These are phyloP conservation scores for Pleurotus citrinopileatus DNA, from an alignment of 768 basidiomycete genomes.

Conservation along the genomic window DNA sequence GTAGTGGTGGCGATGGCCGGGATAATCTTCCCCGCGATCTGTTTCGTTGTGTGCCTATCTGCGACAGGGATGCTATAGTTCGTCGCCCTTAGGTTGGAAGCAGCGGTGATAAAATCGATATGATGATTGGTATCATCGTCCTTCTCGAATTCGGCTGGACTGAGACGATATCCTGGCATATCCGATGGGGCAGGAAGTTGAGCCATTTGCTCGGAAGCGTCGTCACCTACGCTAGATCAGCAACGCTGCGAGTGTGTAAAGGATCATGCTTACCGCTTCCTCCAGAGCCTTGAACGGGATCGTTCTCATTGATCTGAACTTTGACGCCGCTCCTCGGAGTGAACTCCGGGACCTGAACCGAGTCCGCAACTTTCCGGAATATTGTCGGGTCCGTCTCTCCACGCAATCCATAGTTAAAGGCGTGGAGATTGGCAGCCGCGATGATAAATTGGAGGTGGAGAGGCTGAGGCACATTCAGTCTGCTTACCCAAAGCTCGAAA, in stretches of 20 bases:
- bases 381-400: slow-evolving; percentile 77
- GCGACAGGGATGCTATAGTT: slow-evolving; percentile 90
- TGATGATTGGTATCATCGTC: slow-evolving; percentile 98
- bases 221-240: slow-evolving; percentile 38
- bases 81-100: slow-evolving; percentile 92
- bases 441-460: slow-evolving; percentile 87
- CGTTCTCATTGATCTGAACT: slow-evolving; percentile 91
- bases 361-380: slow-evolving; percentile 83
- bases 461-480: slow-evolving; percentile 45
- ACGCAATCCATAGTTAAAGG: slow-evolving; percentile 95
- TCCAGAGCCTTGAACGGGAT: slow-evolving; percentile 67
- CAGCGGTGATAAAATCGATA: slow-evolving; percentile 98
- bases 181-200: slow-evolving; percentile 87
- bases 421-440: slow-evolving; percentile 93
- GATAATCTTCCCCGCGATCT: slow-evolving; percentile 98
- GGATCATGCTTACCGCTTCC: slow-evolving; percentile 32
- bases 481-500: background rate
- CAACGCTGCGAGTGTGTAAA: background rate
- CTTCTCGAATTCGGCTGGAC: slow-evolving; percentile 97
- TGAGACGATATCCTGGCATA: slow-evolving; percentile 93
- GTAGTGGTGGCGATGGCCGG: slow-evolving; percentile 99
- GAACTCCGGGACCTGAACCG: slow-evolving; percentile 87
- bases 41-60: slow-evolving; percentile 91
- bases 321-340: slow-evolving; percentile 90
- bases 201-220: slow-evolving; percentile 53